Conservation (phyloP, 2,329 filamentous ascomycete species). For the Fusarium phyllophilum region DNA sequence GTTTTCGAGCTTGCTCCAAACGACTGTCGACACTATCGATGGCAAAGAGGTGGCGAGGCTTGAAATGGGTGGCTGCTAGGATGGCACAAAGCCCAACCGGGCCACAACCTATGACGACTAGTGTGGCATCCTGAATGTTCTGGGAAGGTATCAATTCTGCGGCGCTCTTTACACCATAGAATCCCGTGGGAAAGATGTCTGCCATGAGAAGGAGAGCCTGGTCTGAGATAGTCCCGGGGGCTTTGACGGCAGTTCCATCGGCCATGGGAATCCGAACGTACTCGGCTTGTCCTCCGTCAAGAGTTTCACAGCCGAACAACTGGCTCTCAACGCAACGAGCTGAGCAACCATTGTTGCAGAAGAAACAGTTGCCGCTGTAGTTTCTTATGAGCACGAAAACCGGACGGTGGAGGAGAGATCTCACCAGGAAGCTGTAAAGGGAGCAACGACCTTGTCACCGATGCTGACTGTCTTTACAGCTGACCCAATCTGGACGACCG, state of each 20-base stretch:
- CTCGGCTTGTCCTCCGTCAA: conserved; percentile 86
- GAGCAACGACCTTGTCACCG: conserved; percentile 83
- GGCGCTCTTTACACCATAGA: conserved; percentile 83
- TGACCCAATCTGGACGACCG: conserved; percentile 73
- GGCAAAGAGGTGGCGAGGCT: conserved; percentile 80
- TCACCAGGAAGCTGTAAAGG: conserved; percentile 84
- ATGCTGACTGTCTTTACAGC: conserved; percentile 74
- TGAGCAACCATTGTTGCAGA: conserved; percentile 80
- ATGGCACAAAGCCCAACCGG: conserved; percentile 87
- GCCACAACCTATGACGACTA: conserved; percentile 86
- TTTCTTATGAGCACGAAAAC: conserved; percentile 1
- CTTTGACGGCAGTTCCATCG: conserved; percentile 81
- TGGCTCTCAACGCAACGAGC: conserved; percentile 77
- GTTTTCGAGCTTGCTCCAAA: conserved; percentile 74
- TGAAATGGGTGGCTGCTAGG: conserved; percentile 78
- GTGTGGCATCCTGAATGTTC: conserved; percentile 64
- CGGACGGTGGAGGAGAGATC: conserved; percentile 36
- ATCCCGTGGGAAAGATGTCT: conserved; percentile 90
- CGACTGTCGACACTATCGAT: conserved; percentile 81
- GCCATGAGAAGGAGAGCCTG: conserved; percentile 86
- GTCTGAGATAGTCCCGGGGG: conserved; percentile 74
- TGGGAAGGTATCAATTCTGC: conserved; percentile 67
- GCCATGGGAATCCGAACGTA: conserved; percentile 84
- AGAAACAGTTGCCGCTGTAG: conserved; percentile 74
- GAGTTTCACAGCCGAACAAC: conserved; percentile 74